phyloP scores from a whole-genome alignment of 768 basidiomycete species.

The Suillus tomentosus region DNA sequence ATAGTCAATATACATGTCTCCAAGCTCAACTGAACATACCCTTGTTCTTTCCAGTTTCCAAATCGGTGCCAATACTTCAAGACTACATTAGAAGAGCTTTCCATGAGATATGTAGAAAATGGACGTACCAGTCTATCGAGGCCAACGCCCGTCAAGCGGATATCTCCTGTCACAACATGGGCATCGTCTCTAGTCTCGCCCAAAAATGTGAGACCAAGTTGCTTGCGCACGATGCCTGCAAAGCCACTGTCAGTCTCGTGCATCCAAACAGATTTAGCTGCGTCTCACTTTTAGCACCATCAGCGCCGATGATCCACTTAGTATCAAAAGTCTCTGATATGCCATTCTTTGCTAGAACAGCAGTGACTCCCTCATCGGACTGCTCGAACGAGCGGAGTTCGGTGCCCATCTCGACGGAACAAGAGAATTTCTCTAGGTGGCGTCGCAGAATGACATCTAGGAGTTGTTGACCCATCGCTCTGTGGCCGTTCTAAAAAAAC shows the following conservation, averaged over 20 bases:
- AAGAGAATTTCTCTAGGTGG: constrained; percentile 14
- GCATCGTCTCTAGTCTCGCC: constrained; percentile 34
- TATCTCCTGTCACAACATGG: constrained; percentile 34
- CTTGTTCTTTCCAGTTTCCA: constrained; percentile 33
- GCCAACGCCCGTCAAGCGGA: constrained; percentile 37
- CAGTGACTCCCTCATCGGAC: constrained; percentile 31
- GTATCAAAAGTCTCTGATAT: constrained; percentile 9
- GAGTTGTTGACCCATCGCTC: constrained; percentile 17
- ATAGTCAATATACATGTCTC: background rate
- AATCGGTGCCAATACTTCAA: constrained; percentile 50
- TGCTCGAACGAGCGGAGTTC: constrained; percentile 40
- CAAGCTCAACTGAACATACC: background rate
- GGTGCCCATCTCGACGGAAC: constrained; percentile 36
- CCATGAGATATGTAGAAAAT: background rate
- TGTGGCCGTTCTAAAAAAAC: constrained; percentile 1
- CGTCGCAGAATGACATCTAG: constrained; percentile 28
- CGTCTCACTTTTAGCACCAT: constrained; percentile 21
- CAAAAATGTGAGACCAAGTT: constrained; percentile 17
- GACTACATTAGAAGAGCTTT: background rate
- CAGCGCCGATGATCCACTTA: constrained; percentile 18
- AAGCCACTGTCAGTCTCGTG: background rate
- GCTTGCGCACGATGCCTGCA: constrained; percentile 13
- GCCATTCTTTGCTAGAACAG: constrained; percentile 8
- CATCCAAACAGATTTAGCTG: background rate
- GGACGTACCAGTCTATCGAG: constrained; percentile 41